Percentiles rank a stretch among this genome's conserved stretches.
Conservation (phyloP, 2,329 filamentous ascomycete genomes). For the Ophiostoma angusticollis region DNA sequence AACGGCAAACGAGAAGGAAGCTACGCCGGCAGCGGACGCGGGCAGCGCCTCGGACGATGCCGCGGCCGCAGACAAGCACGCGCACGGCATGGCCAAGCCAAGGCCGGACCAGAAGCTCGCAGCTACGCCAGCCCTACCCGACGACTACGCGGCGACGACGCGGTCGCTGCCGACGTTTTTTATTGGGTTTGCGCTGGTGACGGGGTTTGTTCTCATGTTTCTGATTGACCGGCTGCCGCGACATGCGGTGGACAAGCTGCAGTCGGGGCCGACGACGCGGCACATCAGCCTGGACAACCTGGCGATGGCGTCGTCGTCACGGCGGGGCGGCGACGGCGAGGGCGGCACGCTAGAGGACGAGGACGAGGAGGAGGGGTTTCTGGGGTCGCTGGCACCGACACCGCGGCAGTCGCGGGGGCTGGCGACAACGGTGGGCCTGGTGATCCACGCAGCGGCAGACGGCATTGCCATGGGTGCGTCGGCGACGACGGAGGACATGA, state of each 20-base stretch:
- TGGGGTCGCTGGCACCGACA: conserved; percentile 43
- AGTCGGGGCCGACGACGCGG: conserved; percentile 53
- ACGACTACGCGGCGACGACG: conserved; percentile 21
- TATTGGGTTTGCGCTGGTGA: conserved; percentile 74
- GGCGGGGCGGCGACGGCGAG: conserved; percentile 15
- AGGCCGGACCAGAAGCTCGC: conserved; percentile 20
- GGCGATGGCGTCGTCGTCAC: conserved; percentile 23
- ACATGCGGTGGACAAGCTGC: conserved; percentile 53
- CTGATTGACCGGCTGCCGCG: conserved; percentile 77
- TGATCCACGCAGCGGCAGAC: conserved; percentile 90
- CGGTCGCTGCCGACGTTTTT: conserved; percentile 50
- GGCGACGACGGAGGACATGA: conserved; percentile 57
- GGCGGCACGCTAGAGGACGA: conserved; percentile 21
- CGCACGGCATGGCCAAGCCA: background rate
- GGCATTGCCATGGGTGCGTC: conserved; percentile 93
- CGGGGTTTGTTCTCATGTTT: conserved; percentile 94
- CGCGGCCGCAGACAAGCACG: background rate
- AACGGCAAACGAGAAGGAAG: no score
- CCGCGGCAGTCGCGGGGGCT: conserved; percentile 50
- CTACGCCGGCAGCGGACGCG: no score
- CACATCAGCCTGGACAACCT: conserved; percentile 85
- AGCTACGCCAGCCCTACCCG: background rate
- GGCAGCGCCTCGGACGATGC: no score
- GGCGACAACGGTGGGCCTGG: conserved; percentile 84
- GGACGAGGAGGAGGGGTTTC: conserved; percentile 44